These are phyloP conservation scores for Dactylorhiza incarnata DNA, from an alignment of 106 monocot genomes.

Conservation along the genomic window DNA sequence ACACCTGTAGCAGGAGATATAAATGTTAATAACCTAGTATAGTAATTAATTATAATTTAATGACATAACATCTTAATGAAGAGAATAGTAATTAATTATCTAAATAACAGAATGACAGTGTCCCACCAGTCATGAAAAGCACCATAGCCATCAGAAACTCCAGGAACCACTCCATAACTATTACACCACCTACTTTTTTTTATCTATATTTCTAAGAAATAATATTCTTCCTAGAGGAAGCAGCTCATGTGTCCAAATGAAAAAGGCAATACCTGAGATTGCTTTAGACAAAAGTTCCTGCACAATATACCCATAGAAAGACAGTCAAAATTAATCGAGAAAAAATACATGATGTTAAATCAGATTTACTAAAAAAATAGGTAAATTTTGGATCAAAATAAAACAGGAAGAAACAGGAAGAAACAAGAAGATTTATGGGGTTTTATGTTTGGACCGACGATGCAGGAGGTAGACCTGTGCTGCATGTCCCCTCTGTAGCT, in stretches of 20 bases:
- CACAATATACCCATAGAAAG: constrained; percentile 5
- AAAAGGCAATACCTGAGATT: constrained; percentile 60
- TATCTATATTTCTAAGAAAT: too few species aligned
- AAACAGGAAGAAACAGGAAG: neutral
- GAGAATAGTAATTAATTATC: too few species aligned
- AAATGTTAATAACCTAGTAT: too few species aligned
- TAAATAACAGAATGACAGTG: too few species aligned
- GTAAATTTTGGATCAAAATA: neutral
- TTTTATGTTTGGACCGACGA: neutral
- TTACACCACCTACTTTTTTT: too few species aligned
- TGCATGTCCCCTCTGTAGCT: constrained; percentile 71
- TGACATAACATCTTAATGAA: too few species aligned
- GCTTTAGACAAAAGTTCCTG: constrained; percentile 89
- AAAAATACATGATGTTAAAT: constrained; percentile 2
- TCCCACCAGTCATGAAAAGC: too few species aligned
- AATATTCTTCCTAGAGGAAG: constrained; percentile 33
- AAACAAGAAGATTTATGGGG: too few species aligned
- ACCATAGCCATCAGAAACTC: too few species aligned
- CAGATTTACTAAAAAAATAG: neutral
- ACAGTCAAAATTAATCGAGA: neutral
- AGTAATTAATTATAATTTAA: too few species aligned
- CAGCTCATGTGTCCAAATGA: constrained; percentile 95
- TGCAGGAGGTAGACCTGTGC: constrained; percentile 42
- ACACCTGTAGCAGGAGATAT: too few species aligned
- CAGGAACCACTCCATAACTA: too few species aligned